Percentiles rank a stretch among this genome's conserved stretches.
phyloP scores from a whole-genome alignment of 1,284 basidiomycete genomes.

The Ustilago bromivora region DNA sequence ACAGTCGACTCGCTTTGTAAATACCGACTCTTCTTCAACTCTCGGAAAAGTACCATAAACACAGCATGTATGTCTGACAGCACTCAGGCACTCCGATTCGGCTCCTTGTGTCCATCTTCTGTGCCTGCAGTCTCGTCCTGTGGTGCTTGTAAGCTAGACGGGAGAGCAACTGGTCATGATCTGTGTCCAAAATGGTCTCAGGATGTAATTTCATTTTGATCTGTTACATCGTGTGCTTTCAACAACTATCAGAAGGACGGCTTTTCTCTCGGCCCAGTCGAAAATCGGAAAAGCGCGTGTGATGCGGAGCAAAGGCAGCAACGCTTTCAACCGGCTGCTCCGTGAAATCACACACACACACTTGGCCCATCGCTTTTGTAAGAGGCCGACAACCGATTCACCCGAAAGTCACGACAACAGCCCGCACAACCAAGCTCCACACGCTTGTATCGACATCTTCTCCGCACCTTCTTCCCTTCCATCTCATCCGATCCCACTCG shows the following conservation, averaged over 20 bases:
- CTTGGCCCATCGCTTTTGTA: conserved; percentile 28
- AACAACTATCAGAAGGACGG: background rate
- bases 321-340: conserved; percentile 19
- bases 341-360: conserved; percentile 23
- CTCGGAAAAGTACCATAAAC: background rate
- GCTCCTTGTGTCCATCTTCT: background rate
- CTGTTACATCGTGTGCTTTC: conserved; percentile 6
- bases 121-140: too few relatives aligned
- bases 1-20: conserved; percentile 10
- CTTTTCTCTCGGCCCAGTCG: conserved; percentile 32
- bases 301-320: background rate
- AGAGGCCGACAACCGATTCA: conserved; percentile 47
- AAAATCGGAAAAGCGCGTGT: background rate
- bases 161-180: too few relatives aligned
- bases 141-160: background rate
- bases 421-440: conserved; percentile 3
- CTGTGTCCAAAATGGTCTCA: too few relatives aligned
- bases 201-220: too few relatives aligned
- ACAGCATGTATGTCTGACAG: background rate
- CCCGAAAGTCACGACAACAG: conserved; percentile 23
- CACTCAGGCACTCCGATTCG: background rate
- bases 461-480: conserved; percentile 4
- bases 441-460: conserved; percentile 9
- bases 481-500: background rate
- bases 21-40: conserved; percentile 15